A percentile compares a stretch with the other conserved stretches of the same genome.
Evolutionary conservation across 495 filamentous ascomycete species (phyloP).

Genomic region (Neurospora africana): DNA sequence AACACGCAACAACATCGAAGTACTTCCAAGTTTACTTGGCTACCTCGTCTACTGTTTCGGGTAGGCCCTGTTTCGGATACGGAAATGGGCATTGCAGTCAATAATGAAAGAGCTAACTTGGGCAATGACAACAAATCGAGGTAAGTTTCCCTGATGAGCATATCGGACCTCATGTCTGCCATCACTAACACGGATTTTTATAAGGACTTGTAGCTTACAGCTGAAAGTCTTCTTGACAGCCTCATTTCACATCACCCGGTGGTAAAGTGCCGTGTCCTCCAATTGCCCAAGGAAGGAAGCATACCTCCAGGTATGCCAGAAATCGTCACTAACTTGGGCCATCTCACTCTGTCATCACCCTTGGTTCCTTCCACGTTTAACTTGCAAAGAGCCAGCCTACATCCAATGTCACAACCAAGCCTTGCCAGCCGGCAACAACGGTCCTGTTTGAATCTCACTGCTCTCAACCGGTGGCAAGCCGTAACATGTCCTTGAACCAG

Average conservation of each 20-base stretch:
- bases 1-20: background rate
- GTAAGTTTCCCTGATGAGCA: background rate
- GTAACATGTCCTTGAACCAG: no score
- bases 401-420: no score
- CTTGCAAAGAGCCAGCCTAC: no score
- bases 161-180: background rate
- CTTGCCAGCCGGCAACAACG: no score
- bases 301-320: no score
- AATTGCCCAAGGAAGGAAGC: no score
- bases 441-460: no score
- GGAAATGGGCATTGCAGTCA: background rate
- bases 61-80: background rate
- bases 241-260: background rate
- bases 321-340: no score
- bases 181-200: background rate
- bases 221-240: background rate
- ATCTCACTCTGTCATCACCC: no score
- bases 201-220: background rate
- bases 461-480: no score
- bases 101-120: background rate
- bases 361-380: no score
- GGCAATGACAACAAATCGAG: background rate
- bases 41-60: background rate
- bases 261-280: no score
- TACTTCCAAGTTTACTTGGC: background rate